Percentiles rank a stretch among this genome's conserved stretches.
Evolutionary conservation across 2,329 filamentous ascomycete genomes (phyloP).

Genomic region (Colletotrichum simmondsii): DNA sequence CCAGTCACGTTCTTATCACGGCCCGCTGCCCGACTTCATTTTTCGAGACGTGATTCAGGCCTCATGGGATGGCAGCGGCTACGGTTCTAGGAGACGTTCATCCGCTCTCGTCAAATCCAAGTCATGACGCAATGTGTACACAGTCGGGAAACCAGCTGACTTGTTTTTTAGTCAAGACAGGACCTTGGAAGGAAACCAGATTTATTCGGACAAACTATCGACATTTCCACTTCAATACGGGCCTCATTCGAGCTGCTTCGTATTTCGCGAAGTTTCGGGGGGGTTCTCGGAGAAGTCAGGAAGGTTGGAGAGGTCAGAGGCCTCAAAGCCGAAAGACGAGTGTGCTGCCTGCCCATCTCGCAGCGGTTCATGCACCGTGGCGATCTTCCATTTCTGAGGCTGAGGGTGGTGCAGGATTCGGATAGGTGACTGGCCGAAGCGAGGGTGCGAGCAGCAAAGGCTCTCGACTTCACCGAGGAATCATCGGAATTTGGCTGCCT

Average conservation of each 20-base stretch:
- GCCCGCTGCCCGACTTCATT: slow-evolving; percentile 18
- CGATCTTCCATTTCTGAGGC: slow-evolving; percentile 9
- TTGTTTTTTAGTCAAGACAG: slow-evolving; percentile 6
- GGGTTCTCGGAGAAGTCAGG: neutral
- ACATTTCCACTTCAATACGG: neutral
- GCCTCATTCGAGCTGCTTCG: neutral
- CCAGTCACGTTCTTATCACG: slow-evolving; percentile 28
- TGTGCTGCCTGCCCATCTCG: slow-evolving; percentile 12
- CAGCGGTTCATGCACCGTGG: slow-evolving; percentile 31
- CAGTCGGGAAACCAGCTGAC: slow-evolving; percentile 22
- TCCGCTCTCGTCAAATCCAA: slow-evolving; percentile 25
- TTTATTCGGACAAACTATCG: neutral
- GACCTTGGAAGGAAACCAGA: neutral
- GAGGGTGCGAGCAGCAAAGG: neutral
- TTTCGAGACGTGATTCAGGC: slow-evolving; percentile 26
- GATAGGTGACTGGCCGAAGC: neutral
- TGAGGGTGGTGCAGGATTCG: neutral
- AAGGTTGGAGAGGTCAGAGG: neutral
- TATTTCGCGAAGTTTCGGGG: neutral
- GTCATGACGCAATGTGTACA: slow-evolving; percentile 30
- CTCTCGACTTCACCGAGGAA: slow-evolving; percentile 1
- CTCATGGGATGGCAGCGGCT: slow-evolving; percentile 30
- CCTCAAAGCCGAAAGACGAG: neutral
- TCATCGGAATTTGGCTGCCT: neutral
- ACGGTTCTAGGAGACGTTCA: slow-evolving; percentile 3